Evolutionary conservation across 345 rosid genomes (phyloP).

Genomic region (Lepidium didymum): DNA sequence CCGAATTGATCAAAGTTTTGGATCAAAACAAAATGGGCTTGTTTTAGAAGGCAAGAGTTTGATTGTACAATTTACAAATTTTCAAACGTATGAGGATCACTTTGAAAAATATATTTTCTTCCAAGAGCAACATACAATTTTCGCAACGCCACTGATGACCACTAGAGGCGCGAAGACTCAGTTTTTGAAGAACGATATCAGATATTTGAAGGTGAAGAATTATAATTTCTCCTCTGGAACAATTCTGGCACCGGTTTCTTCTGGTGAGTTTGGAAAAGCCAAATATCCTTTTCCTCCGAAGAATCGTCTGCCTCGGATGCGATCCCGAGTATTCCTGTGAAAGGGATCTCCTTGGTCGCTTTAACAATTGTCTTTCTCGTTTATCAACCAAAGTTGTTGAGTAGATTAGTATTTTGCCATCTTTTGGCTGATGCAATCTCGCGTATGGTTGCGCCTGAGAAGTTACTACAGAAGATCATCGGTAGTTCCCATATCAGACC

Average conservation of each 20-base stretch:
- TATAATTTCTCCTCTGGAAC: not conserved
- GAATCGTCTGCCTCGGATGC: not conserved
- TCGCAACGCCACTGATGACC: not conserved
- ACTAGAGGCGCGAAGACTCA: not conserved
- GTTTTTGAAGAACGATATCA: not conserved
- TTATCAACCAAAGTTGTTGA: not conserved
- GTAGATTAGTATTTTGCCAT: not conserved
- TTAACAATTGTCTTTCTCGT: not conserved
- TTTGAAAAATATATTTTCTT: not conserved
- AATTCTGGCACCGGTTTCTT: not conserved
- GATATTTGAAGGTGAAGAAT: not conserved
- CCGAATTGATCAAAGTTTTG: not conserved
- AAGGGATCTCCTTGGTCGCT: not conserved
- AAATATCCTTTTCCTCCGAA: not conserved
- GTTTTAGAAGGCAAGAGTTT: not conserved
- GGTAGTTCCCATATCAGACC: not conserved
- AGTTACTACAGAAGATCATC: not conserved
- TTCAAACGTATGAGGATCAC: not conserved
- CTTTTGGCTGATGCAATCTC: conserved; percentile 21
- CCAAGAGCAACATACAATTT: not conserved
- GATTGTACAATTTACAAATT: not conserved
- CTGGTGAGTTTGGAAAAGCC: not conserved
- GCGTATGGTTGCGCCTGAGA: conserved; percentile 11
- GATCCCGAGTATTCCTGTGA: not conserved
- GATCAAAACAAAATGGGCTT: not conserved